Percentiles rank a stretch among this genome's conserved stretches.
Conservation (phyloP, 2,329 filamentous ascomycete genomes). For the Phymatotrichopsis omnivora region DNA sequence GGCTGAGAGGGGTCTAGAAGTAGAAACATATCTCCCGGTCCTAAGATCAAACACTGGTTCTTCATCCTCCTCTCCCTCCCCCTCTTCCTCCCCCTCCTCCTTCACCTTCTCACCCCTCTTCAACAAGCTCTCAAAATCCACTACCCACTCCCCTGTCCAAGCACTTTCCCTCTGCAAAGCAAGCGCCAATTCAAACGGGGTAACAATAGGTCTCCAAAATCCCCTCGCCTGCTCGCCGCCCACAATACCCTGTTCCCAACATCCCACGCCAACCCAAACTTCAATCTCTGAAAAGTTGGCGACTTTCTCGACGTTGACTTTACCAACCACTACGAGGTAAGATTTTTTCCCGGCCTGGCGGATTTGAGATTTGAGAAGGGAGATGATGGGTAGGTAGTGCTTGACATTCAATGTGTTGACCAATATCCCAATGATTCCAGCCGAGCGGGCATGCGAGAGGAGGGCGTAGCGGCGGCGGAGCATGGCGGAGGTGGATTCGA, state of each 20-base stretch:
- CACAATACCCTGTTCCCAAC: constrained; percentile 91
- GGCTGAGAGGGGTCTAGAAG: constrained; percentile 60
- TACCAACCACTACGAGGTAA: constrained; percentile 93
- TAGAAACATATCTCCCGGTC: constrained; percentile 71
- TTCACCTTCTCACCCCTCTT: constrained; percentile 23
- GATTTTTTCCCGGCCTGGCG: constrained; percentile 77
- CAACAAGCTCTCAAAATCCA: constrained; percentile 22
- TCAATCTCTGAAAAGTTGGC: constrained; percentile 94
- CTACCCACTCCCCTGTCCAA: constrained; percentile 29
- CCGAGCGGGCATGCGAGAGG: constrained; percentile 67
- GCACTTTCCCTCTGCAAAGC: constrained; percentile 46
- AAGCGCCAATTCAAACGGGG: constrained; percentile 83
- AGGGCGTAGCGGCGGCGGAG: constrained; percentile 83
- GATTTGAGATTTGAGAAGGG: constrained; percentile 62
- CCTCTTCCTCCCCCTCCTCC: constrained; percentile 21
- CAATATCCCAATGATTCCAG: constrained; percentile 80
- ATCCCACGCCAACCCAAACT: constrained; percentile 94
- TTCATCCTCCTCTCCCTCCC: constrained; percentile 35
- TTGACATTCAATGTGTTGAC: constrained; percentile 91
- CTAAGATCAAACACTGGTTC: constrained; percentile 87
- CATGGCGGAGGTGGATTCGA: constrained; percentile 42
- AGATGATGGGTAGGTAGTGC: constrained; percentile 76
- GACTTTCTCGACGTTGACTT: constrained; percentile 88
- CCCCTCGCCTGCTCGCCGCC: constrained; percentile 59
- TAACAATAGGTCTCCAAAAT: constrained; percentile 82